These are phyloP conservation scores for Fusarium veterinarium DNA, from an alignment of 2,329 filamentous ascomycete species.

Conservation along the genomic window DNA sequence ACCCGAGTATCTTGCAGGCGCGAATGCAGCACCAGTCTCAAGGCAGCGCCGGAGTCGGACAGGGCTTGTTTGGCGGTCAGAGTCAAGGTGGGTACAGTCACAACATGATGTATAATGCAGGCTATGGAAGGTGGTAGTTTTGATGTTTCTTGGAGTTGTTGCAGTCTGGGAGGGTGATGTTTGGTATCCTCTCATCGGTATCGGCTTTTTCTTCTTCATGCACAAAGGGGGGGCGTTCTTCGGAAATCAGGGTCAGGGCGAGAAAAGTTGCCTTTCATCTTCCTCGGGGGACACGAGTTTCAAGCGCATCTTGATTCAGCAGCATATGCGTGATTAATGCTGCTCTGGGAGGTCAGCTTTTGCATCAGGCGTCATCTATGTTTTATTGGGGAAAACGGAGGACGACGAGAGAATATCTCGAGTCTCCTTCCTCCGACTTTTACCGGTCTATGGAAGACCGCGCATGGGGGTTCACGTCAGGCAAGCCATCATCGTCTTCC, in stretches of 20 bases:
- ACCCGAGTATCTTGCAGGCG: constrained; percentile 99
- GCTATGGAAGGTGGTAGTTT: constrained; percentile 75
- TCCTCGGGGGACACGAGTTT: constrained; percentile 46
- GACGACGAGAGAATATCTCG: constrained; percentile 34
- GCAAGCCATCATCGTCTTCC: constrained; percentile 79
- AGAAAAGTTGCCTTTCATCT: constrained; percentile 39
- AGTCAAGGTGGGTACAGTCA: constrained; percentile 95
- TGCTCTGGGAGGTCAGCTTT: constrained; percentile 46
- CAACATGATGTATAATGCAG: constrained; percentile 83
- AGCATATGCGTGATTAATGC: constrained; percentile 47
- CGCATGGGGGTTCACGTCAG: constrained; percentile 56
- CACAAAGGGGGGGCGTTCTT: constrained; percentile 45
- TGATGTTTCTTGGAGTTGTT: constrained; percentile 32
- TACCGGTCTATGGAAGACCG: constrained; percentile 37
- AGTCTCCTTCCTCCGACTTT: constrained; percentile 34
- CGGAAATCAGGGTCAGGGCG: constrained; percentile 42
- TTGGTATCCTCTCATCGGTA: constrained; percentile 38
- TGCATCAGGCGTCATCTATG: constrained; percentile 49
- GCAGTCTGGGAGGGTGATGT: constrained; percentile 36
- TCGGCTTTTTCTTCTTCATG: constrained; percentile 36
- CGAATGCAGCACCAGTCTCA: constrained; percentile 91
- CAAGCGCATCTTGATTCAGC: constrained; percentile 49
- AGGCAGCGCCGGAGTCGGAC: constrained; percentile 84
- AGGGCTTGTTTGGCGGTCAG: constrained; percentile 90
- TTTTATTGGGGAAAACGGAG: constrained; percentile 43